Conservation (phyloP, 768 basidiomycete species). For the Hortiboletus flavorubellus region DNA sequence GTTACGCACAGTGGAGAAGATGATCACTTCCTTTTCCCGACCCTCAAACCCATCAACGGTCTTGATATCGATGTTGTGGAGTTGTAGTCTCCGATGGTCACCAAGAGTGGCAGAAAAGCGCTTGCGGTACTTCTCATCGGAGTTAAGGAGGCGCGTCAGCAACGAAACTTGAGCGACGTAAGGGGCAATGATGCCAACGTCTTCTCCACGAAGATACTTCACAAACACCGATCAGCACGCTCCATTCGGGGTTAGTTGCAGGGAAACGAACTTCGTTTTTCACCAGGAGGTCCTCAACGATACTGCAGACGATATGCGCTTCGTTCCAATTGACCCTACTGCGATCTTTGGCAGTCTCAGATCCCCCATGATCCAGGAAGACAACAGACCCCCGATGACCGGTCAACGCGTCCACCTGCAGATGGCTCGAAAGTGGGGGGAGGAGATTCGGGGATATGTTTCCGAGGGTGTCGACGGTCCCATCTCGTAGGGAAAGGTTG, state of each 20-base stretch:
- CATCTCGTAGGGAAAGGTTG: constrained; percentile 62
- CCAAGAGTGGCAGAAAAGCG: constrained; percentile 65
- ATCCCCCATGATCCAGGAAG: constrained; percentile 77
- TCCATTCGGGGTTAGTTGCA: not conserved
- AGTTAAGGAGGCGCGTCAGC: constrained; percentile 62
- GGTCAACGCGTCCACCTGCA: constrained; percentile 35
- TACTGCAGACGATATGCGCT: constrained; percentile 68
- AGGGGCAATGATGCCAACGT: constrained; percentile 92
- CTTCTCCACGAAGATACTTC: constrained; percentile 59
- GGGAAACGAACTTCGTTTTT: constrained; percentile 62
- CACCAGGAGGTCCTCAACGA: constrained; percentile 79
- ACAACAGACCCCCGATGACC: constrained; percentile 60
- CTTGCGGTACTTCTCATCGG: constrained; percentile 46
- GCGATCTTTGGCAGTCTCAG: constrained; percentile 63
- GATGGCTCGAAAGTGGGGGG: constrained; percentile 61
- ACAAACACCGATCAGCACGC: constrained; percentile 8
- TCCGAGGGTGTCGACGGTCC: constrained; percentile 58
- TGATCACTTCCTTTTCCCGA: constrained; percentile 86
- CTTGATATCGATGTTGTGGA: constrained; percentile 74
- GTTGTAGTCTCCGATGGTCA: constrained; percentile 58
- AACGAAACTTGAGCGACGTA: constrained; percentile 85
- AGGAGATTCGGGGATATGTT: constrained; percentile 45
- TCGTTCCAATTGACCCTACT: constrained; percentile 80
- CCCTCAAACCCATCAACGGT: constrained; percentile 96
- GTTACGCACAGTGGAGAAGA: constrained; percentile 89